These are phyloP conservation scores for Diaporthe aspalathi DNA, from an alignment of 2,329 filamentous ascomycete genomes.

Conservation along the genomic window DNA sequence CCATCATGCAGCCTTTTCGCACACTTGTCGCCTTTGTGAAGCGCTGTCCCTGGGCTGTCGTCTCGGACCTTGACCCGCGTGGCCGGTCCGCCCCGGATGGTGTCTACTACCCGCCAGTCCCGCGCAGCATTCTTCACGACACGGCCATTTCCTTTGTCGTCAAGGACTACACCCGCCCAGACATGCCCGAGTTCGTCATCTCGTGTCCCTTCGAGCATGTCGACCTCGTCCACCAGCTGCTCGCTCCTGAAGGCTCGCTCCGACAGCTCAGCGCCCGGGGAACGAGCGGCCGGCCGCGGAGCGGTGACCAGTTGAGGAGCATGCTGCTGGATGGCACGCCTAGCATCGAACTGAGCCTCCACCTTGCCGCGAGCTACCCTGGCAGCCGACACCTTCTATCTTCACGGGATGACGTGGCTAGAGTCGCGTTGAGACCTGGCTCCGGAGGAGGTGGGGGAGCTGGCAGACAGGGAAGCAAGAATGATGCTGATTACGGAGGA, in stretches of 20 bases:
- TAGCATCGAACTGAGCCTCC: conserved; percentile 36
- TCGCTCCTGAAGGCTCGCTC: conserved; percentile 26
- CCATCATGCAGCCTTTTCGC: conserved; percentile 30
- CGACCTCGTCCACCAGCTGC: conserved; percentile 21
- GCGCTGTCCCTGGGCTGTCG: conserved; percentile 34
- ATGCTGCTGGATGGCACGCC: conserved; percentile 37
- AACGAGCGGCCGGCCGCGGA: conserved; percentile 32
- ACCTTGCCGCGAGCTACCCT: background rate
- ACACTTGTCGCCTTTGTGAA: conserved; percentile 25
- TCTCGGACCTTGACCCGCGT: background rate
- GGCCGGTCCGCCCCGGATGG: background rate
- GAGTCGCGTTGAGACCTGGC: background rate
- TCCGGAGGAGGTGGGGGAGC: background rate
- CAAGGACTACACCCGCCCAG: conserved; percentile 34
- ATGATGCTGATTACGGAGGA: background rate
- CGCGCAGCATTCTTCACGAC: conserved; percentile 36
- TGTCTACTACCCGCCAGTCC: conserved; percentile 28
- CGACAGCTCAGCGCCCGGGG: conserved; percentile 29
- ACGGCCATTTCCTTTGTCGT: conserved; percentile 36
- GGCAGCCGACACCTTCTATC: background rate
- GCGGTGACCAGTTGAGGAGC: conserved; percentile 32
- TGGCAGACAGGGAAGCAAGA: background rate
- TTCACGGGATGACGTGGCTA: background rate
- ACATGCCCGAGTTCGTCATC: conserved; percentile 37
- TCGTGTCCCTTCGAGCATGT: conserved; percentile 38